Percentiles rank a stretch among this genome's conserved stretches.
These are phyloP conservation scores for Hyaloscypha hepaticicola DNA, from an alignment of 495 filamentous ascomycete genomes.

Conservation along the genomic window DNA sequence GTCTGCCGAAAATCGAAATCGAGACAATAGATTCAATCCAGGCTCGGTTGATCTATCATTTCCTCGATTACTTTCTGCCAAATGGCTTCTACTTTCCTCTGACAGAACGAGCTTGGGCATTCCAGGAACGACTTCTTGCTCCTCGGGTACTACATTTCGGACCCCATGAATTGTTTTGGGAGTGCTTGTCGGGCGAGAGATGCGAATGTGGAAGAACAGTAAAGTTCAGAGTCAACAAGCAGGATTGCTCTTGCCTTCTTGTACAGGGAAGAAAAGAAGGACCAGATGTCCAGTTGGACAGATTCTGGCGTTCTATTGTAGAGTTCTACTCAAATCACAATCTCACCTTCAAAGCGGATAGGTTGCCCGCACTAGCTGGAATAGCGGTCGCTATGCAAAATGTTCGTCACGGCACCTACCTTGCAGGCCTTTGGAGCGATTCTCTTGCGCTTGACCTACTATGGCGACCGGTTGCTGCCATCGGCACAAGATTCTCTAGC, in stretches of 20 bases:
- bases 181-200: conserved; percentile 3
- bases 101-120: conserved; percentile 1
- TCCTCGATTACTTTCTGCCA: neutral
- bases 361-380: neutral
- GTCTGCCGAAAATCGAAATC: neutral
- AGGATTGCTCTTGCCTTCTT: neutral
- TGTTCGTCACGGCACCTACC: neutral
- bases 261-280: neutral
- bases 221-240: neutral
- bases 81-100: conserved; percentile 6
- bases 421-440: neutral
- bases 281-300: conserved; percentile 1
- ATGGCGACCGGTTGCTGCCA: neutral
- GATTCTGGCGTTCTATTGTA: neutral
- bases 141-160: conserved; percentile 1
- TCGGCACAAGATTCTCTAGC: neutral
- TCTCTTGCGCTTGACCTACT: neutral
- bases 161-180: conserved; percentile 2
- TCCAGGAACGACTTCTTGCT: conserved; percentile 5
- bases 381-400: neutral
- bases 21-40: neutral
- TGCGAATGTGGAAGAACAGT: neutral
- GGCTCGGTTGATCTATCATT: neutral
- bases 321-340: conserved; percentile 1
- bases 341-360: neutral